Evolutionary conservation across 495 filamentous ascomycete species (phyloP), one percentile per base, ranked within the genome.

Genomic region (Penicillium canescens): DNA sequence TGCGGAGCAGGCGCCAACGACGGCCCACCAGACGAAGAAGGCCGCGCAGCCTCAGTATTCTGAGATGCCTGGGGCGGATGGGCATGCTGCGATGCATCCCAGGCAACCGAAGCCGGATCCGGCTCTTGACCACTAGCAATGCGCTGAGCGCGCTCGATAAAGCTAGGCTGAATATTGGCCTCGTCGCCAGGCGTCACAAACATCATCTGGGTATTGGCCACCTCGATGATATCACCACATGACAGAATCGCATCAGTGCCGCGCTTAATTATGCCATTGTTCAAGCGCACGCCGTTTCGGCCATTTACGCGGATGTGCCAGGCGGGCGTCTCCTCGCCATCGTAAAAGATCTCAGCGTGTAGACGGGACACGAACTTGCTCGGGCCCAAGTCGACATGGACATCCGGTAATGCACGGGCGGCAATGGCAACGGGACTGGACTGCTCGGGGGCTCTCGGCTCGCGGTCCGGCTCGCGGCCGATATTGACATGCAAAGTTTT

Each of bases 181-280:
- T 81, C 67, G 68, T 82, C 72, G 56, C 81, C 69, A n/a, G 94
- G 91, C 21, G 92, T 80, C 14, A 96, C 88, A 73, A 98, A 98
- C 83, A 98, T 91, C 94, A 98, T 98, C 74, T 98, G 91, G 6
- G 90, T 85, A 41, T 91, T 91, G 53, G 86, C 88, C 68, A 97
- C 87, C 61, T 95, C 90, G 49, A 98, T 86, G 44, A 98, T 88
- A 64, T 90, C 84, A 31, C 94, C 94, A 65, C 90, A 93, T 16
- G 82, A 79, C 33, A 98, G 78, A 16, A 82, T 70, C 23, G 81
- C 79, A 23, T 82, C 79, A 36, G 84, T 74, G 28, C 85, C 86
- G 45, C 82, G 78, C 62, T 86, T 87, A 36, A 94, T 75, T 14
- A 78, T 69, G 12, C 66, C 54, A 52, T 90, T 88, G 65, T 98